These are phyloP conservation scores for Epichloe sylvatica DNA, from an alignment of 2,329 filamentous ascomycete species.

Conservation along the genomic window DNA sequence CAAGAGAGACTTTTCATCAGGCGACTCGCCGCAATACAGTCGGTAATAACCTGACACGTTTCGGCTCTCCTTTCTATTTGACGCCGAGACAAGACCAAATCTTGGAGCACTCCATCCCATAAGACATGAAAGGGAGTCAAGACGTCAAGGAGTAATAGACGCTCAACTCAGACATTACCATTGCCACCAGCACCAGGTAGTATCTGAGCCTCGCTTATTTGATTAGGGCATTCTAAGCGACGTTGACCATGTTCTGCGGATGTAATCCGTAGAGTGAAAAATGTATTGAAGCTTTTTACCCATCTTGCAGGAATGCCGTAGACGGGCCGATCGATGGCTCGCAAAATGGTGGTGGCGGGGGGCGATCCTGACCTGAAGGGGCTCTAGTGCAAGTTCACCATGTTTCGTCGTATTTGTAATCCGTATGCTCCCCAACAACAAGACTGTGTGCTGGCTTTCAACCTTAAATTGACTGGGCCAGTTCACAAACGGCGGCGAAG, in stretches of 20 bases:
- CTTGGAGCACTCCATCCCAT: not conserved
- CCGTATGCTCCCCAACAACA: not conserved
- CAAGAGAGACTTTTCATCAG: no score
- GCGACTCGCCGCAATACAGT: no score
- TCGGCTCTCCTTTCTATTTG: not conserved
- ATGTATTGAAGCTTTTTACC: not conserved
- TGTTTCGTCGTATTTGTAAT: not conserved
- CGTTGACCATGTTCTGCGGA: no score
- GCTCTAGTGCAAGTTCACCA: not conserved
- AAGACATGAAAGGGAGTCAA: not conserved
- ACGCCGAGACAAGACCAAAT: not conserved
- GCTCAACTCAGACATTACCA: not conserved
- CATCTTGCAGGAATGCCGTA: not conserved
- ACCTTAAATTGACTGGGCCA: not conserved
- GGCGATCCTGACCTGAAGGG: not conserved
- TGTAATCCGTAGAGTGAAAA: not conserved
- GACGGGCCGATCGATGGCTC: not conserved
- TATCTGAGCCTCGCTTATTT: no score
- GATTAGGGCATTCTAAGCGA: not conserved
- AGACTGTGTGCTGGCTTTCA: not conserved
- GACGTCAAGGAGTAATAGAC: not conserved
- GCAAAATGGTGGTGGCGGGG: not conserved
- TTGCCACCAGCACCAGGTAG: no score
- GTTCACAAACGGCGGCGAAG: not conserved
- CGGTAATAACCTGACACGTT: not conserved